phyloP scores from a whole-genome alignment of 2,329 filamentous ascomycete species.

The Macrophomina phaseolina region DNA sequence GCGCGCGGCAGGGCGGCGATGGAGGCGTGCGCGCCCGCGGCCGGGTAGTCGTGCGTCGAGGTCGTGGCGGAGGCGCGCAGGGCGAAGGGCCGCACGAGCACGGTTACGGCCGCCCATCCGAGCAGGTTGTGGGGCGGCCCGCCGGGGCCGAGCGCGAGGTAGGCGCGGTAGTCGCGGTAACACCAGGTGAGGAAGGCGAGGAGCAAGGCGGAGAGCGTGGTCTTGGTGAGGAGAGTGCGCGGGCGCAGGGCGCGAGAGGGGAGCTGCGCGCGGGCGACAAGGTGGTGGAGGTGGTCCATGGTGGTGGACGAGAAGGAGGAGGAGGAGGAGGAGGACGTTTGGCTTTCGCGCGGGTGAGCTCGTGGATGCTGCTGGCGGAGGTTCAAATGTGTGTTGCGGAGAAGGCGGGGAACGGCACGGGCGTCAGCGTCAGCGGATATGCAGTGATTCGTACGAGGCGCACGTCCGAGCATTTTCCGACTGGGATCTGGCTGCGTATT shows the following conservation, averaged over 20 bases:
- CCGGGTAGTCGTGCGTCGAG: constrained; percentile 1
- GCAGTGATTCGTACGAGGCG: no score
- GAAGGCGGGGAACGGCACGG: no score
- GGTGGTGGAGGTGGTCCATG: neutral
- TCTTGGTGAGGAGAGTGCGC: neutral
- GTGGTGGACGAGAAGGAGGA: neutral
- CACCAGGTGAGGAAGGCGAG: neutral
- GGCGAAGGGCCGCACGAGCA: constrained; percentile 4
- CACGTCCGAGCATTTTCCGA: no score
- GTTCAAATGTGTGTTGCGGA: no score
- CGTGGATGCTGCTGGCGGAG: no score
- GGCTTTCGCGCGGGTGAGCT: no score
- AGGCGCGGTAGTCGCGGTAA: constrained; percentile 12
- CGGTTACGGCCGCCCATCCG: constrained; percentile 1
- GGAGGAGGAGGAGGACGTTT: no score
- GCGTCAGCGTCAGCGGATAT: no score
- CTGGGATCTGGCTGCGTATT: no score
- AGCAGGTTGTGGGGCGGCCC: constrained; percentile 4
- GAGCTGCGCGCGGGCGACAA: neutral
- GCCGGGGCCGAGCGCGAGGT: neutral
- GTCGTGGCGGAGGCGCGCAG: neutral
- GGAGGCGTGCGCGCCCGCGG: neutral
- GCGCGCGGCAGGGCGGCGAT: neutral
- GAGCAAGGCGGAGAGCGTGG: neutral
- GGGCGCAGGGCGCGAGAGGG: neutral